Conservation (phyloP, 129 eudicot genomes). For the Flaveria robusta region DNA sequence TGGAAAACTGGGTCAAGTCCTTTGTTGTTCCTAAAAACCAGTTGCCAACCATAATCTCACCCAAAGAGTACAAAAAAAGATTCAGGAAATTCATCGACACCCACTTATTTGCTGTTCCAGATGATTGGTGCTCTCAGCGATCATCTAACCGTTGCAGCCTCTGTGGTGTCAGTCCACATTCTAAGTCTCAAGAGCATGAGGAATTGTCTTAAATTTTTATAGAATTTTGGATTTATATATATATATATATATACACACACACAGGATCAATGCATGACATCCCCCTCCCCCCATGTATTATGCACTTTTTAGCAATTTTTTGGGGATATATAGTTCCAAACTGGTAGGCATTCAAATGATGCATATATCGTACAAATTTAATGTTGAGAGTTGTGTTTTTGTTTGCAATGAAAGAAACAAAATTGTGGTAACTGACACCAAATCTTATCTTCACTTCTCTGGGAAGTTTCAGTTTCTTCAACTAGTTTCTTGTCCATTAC, state of each 20-base stretch:
- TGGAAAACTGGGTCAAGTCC: slow-evolving; percentile 83
- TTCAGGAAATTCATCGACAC: slow-evolving; percentile 71
- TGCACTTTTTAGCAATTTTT: slow-evolving; percentile 50
- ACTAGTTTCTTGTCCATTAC: background rate
- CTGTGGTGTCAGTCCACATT: slow-evolving; percentile 34
- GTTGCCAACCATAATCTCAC: slow-evolving; percentile 74
- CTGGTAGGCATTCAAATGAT: slow-evolving; percentile 26
- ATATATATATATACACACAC: background rate
- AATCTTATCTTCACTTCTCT: background rate
- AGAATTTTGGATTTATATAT: slow-evolving; percentile 28
- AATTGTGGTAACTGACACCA: slow-evolving; percentile 12
- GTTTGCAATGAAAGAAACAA: slow-evolving; percentile 35
- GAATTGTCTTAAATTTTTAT: slow-evolving; percentile 15
- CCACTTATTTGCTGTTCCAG: slow-evolving; percentile 70
- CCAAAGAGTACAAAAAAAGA: slow-evolving; percentile 70
- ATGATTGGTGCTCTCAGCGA: slow-evolving; percentile 70
- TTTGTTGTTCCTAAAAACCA: slow-evolving; percentile 76
- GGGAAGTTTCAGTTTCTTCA: background rate
- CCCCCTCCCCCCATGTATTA: slow-evolving; percentile 30
- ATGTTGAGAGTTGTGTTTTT: slow-evolving; percentile 32
- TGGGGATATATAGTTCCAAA: slow-evolving; percentile 37
- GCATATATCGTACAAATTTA: slow-evolving; percentile 28
- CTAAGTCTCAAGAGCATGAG: slow-evolving; percentile 26
- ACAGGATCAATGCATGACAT: slow-evolving; percentile 6
- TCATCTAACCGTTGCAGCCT: slow-evolving; percentile 50